Conservation (phyloP, 1,284 basidiomycete species). For the Tylopilus sp. region DNA sequence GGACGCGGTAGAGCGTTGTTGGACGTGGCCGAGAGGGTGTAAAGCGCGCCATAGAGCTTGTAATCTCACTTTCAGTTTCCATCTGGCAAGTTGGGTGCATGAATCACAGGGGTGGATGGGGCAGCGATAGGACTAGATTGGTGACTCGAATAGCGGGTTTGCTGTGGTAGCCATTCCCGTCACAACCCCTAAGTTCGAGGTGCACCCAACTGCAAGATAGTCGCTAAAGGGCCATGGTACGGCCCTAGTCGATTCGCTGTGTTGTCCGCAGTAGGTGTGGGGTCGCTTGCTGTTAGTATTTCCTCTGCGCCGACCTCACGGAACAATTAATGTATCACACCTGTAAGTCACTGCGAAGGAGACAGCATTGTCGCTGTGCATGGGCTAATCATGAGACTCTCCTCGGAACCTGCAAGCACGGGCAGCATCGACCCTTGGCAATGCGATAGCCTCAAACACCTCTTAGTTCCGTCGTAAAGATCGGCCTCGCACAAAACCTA, state of each 20-base stretch:
- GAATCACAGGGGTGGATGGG: conserved; percentile 18
- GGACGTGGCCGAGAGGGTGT: not conserved
- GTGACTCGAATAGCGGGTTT: conserved; percentile 9
- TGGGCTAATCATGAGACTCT: conserved; percentile 19
- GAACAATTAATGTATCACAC: not conserved
- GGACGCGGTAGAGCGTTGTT: conserved; percentile 30
- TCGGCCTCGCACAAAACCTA: conserved; percentile 53
- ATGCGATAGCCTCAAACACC: conserved; percentile 38
- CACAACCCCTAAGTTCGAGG: not conserved
- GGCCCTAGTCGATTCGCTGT: not conserved
- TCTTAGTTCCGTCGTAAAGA: conserved; percentile 35
- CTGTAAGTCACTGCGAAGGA: not conserved
- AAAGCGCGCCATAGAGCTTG: not conserved
- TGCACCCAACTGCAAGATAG: not conserved
- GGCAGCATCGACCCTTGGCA: conserved; percentile 33
- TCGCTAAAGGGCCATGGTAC: conserved; percentile 1
- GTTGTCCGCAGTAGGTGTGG: not conserved
- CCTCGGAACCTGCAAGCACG: conserved; percentile 16
- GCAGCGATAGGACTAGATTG: conserved; percentile 4
- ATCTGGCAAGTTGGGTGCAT: conserved; percentile 10
- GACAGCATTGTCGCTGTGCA: conserved; percentile 6
- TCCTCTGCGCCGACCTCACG: not conserved
- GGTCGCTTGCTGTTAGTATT: not conserved
- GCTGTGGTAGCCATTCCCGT: conserved; percentile 22
- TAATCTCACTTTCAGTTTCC: not conserved